phyloP scores from a whole-genome alignment of 2,329 filamentous ascomycete genomes.

The Colletotrichum neosansevieriae region DNA sequence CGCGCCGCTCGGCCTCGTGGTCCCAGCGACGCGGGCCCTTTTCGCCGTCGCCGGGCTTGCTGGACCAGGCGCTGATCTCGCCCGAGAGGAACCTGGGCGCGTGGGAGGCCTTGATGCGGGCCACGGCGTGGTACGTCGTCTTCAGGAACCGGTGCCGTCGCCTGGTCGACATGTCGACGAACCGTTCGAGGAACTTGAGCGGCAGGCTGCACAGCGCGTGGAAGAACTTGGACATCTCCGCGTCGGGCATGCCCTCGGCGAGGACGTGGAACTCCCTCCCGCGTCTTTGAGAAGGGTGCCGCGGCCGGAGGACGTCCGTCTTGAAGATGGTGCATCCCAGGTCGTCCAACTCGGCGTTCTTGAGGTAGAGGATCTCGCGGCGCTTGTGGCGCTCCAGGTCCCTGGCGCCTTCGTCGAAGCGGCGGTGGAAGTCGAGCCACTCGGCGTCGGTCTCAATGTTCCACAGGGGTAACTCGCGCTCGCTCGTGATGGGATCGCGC shows the following conservation, averaged over 20 bases:
- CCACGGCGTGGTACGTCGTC: slow-evolving; percentile 20
- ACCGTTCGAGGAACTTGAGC: slow-evolving; percentile 12
- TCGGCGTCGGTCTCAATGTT: background rate
- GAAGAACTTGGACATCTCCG: slow-evolving; percentile 22
- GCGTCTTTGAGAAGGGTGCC: background rate
- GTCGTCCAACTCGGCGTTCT: slow-evolving; percentile 12
- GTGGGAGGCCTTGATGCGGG: slow-evolving; percentile 25
- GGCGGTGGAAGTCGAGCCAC: slow-evolving; percentile 3
- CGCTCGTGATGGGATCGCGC: background rate
- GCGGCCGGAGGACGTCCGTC: background rate
- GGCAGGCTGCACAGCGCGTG: slow-evolving; percentile 25
- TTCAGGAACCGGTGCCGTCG: slow-evolving; percentile 15
- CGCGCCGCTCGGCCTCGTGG: background rate
- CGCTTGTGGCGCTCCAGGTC: background rate
- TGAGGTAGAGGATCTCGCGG: background rate
- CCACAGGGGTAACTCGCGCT: background rate
- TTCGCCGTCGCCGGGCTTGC: slow-evolving; percentile 11
- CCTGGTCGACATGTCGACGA: background rate
- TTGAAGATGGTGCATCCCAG: slow-evolving; percentile 19
- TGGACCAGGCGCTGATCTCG: slow-evolving; percentile 31
- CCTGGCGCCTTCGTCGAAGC: background rate
- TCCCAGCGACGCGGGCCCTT: background rate
- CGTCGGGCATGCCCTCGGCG: slow-evolving; percentile 3
- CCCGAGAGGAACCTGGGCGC: slow-evolving; percentile 23
- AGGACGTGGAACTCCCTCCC: background rate